phyloP scores from a whole-genome alignment of 1,139 yeast genomes.

The Candida sp. region DNA sequence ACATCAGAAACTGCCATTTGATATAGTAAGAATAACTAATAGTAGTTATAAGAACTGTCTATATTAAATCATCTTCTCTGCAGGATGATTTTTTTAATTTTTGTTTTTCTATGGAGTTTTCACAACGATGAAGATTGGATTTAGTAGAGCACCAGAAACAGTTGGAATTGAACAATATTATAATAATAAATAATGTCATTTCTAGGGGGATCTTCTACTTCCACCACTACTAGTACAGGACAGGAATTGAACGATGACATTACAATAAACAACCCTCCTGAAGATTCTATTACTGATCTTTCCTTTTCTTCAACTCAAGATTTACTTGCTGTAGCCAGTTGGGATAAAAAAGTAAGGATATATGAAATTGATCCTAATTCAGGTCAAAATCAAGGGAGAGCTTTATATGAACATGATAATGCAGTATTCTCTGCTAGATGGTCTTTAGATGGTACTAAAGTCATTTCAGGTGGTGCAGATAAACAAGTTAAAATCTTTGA shows the following conservation, averaged over 20 bases:
- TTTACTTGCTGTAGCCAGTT: constrained; percentile 73
- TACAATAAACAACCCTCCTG: constrained; percentile 81
- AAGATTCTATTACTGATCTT: constrained; percentile 85
- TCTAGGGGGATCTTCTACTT: constrained; percentile 15
- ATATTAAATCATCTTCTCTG: background rate
- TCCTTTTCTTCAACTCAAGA: constrained; percentile 94
- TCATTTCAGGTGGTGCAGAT: constrained; percentile 91
- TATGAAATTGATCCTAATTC: constrained; percentile 76
- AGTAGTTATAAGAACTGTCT: no score
- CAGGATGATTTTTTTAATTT: background rate
- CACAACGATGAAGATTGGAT: no score
- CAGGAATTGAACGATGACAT: constrained; percentile 75
- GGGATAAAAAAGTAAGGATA: constrained; percentile 95
- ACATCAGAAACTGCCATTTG: background rate
- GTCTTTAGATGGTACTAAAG: constrained; percentile 83
- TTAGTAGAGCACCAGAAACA: background rate
- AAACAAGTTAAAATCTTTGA: constrained; percentile 85
- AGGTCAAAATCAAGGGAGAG: constrained; percentile 79
- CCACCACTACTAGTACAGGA: constrained; percentile 48
- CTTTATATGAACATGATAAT: constrained; percentile 84
- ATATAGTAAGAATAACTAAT: no score
- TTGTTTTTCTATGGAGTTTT: no score
- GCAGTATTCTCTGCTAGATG: constrained; percentile 85
- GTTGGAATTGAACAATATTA: background rate
- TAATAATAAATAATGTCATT: constrained; percentile 22